These are phyloP conservation scores for Alternaria sp. DNA, from an alignment of 2,329 filamentous ascomycete species.

Conservation along the genomic window DNA sequence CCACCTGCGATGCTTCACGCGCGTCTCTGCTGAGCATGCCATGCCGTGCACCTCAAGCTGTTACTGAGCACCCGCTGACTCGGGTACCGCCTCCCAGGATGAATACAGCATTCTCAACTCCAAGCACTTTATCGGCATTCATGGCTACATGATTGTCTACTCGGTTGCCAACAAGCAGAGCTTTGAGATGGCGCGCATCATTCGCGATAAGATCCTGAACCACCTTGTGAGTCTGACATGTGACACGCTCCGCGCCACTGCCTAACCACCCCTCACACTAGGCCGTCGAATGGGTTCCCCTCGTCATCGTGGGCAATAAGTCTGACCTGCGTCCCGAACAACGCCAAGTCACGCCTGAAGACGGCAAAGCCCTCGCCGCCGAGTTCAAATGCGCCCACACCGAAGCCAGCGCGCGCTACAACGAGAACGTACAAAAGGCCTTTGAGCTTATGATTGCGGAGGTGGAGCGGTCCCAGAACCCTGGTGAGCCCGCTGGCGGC, in stretches of 20 bases:
- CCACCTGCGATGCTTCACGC: constrained; percentile 13
- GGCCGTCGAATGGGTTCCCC: constrained; percentile 90
- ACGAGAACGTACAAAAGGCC: constrained; percentile 89
- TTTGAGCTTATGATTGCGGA: constrained; percentile 95
- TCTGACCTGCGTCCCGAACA: constrained; percentile 91
- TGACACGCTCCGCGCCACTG: constrained; percentile 1
- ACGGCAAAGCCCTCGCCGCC: constrained; percentile 82
- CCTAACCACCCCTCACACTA: constrained; percentile 47
- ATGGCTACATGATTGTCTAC: constrained; percentile 98
- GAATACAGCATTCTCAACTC: constrained; percentile 98
- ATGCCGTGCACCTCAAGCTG: constrained; percentile 8
- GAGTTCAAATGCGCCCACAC: constrained; percentile 93
- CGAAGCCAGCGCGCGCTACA: constrained; percentile 91
- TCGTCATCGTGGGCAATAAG: constrained; percentile 97
- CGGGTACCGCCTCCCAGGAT: constrained; percentile 63
- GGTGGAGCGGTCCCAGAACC: constrained; percentile 93
- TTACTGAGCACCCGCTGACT: constrained; percentile 29
- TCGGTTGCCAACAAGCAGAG: constrained; percentile 93
- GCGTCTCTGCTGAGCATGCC: neutral
- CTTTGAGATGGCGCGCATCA: constrained; percentile 96
- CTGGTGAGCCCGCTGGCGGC: constrained; percentile 78
- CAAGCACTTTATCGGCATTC: constrained; percentile 98
- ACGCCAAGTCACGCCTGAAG: constrained; percentile 84
- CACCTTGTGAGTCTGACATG: constrained; percentile 71
- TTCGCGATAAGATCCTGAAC: constrained; percentile 95